Evolutionary conservation across 306 rosid genomes (phyloP), one percentile per base, ranked within the genome.

Genomic region (Gleditsia sinensis): DNA sequence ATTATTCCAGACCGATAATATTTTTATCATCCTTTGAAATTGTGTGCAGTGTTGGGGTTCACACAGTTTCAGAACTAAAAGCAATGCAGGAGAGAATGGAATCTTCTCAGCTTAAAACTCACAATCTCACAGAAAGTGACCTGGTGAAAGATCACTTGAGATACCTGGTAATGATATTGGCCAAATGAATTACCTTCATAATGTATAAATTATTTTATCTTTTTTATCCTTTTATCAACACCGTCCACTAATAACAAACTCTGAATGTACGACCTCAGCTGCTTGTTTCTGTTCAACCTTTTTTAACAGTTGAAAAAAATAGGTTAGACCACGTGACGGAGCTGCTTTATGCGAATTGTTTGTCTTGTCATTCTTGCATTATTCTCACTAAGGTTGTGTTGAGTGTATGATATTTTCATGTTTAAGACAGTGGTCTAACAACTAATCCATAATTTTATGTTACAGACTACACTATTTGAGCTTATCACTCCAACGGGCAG

Each of bases 61-160:
- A 95, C 71, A 86, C 85, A 23, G 76, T 75, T 77, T 87, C 77
- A n/a, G 98, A 95, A 74, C 88, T 95, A 32, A 74, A 77, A 73
- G 80, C 83, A 70, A 77, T 95, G 91, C 86, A 70, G 77, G 63
- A 59, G 78, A 81, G 88, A 71, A 78, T 92, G 91, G 83, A 82
- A 65, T 74, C 90, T 73, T 87, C 89, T 82, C 83, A 78, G 58
- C 92, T 92, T 55, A 46, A 67, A 83, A 90, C 96, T 67, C 55
- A 24, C 75, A 83, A 92, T 78, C 98, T 92, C 61, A 87, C 98
- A 5, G 84, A 87, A 25, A 85, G 85, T 77, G 99, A 92, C 79
- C 81, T 90, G 87, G 96, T 88, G 62, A 95, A 95, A 84, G 98
- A 88, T 85, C 98, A 95, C 83, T 65, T 95, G 66, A 96, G 96